Percentiles rank a stretch among this genome's conserved stretches.
Conservation (phyloP, 2,329 filamentous ascomycete genomes). For the Phaeomoniella chlamydospora region DNA sequence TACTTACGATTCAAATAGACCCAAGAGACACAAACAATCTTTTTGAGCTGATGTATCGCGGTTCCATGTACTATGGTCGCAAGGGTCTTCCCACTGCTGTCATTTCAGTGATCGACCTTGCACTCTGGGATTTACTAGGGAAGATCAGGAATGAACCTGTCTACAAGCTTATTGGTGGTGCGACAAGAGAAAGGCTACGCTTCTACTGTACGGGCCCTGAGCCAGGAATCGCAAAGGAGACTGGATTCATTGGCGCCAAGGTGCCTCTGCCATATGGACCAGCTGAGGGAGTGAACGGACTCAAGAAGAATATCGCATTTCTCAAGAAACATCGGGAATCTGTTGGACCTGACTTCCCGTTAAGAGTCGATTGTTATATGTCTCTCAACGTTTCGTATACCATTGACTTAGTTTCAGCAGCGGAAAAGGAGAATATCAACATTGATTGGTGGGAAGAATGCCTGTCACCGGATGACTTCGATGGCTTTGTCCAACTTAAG, state of each 20-base stretch:
- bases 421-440: slow-evolving; percentile 63
- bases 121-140: slow-evolving; percentile 81
- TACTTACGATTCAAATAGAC: slow-evolving; percentile 34
- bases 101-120: slow-evolving; percentile 88
- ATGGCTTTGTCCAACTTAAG: slow-evolving; percentile 82
- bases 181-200: slow-evolving; percentile 59
- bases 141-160: slow-evolving; percentile 88
- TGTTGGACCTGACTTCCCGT: slow-evolving; percentile 77
- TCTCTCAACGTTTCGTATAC: slow-evolving; percentile 85
- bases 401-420: slow-evolving; percentile 76
- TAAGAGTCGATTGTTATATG: slow-evolving; percentile 98
- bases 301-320: slow-evolving; percentile 83
- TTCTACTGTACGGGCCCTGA: slow-evolving; percentile 95
- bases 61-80: slow-evolving; percentile 90
- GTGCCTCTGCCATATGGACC: slow-evolving; percentile 81
- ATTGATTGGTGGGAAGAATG: slow-evolving; percentile 99
- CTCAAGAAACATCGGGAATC: slow-evolving; percentile 69
- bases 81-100: slow-evolving; percentile 83
- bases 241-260: slow-evolving; percentile 86
- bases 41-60: slow-evolving; percentile 94
- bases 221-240: slow-evolving; percentile 61
- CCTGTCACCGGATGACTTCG: slow-evolving; percentile 77
- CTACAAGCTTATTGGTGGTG: slow-evolving; percentile 84
- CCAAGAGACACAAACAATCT: slow-evolving; percentile 81
- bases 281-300: slow-evolving; percentile 66